These are phyloP conservation scores for Spatholobus suberectus DNA, from an alignment of 306 rosid species.

Conservation along the genomic window DNA sequence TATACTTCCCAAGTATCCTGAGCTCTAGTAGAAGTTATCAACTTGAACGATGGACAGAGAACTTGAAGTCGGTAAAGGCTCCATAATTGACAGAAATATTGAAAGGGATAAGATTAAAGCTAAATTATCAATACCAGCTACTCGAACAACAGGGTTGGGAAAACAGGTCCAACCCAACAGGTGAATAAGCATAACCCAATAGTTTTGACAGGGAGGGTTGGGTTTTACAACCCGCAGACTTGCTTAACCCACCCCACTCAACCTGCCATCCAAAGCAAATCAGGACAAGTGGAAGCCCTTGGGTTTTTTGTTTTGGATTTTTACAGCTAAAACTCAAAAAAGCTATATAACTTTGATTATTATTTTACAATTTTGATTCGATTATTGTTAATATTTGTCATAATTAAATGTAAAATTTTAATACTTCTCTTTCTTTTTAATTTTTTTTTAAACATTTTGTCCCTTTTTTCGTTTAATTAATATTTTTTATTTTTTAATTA, in stretches of 20 bases:
- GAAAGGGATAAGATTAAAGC: background rate
- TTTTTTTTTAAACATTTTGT: background rate
- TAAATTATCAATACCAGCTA: background rate
- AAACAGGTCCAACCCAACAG: background rate
- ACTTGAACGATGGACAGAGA: background rate
- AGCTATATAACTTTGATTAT: background rate
- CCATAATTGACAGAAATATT: background rate
- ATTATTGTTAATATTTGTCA: background rate
- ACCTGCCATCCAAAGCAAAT: background rate
- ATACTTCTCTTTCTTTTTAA: background rate
- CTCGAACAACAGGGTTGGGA: no score
- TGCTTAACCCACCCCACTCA: background rate
- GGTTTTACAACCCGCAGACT: background rate
- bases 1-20: background rate
- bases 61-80: background rate
- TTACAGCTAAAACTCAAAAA: background rate
- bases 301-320: background rate
- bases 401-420: background rate
- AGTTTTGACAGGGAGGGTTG: background rate
- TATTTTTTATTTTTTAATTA: background rate
- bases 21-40: background rate
- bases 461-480: background rate
- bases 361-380: background rate
- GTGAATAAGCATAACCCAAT: background rate
- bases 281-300: background rate